phyloP scores from a whole-genome alignment of 78 protist species.

The Protostelium mycophagum region DNA sequence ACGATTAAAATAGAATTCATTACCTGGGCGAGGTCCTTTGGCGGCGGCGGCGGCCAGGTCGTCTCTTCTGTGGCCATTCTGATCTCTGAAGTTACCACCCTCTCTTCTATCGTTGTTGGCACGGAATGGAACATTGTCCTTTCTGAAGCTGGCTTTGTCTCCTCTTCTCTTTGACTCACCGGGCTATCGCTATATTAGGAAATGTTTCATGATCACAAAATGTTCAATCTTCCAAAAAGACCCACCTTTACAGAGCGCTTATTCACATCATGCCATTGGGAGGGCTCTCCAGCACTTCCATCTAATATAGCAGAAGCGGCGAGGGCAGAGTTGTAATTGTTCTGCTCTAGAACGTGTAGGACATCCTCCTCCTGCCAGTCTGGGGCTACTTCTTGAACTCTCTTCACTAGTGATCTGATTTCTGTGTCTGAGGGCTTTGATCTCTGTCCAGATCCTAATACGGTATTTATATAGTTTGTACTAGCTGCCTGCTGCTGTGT shows the following conservation, averaged over 20 bases:
- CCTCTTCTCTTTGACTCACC: background rate
- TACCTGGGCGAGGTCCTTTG: background rate
- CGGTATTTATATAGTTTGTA: background rate
- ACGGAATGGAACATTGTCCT: too few relatives aligned
- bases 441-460: background rate
- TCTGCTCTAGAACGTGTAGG: background rate
- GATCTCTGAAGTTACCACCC: background rate
- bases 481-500: background rate
- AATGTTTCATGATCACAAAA: background rate
- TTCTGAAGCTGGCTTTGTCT: background rate
- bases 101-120: background rate
- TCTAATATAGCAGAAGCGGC: background rate
- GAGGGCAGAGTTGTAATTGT: background rate
- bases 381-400: background rate
- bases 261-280: background rate
- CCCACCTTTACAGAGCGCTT: background rate
- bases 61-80: background rate
- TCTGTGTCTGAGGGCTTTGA: background rate
- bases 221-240: background rate
- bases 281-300: background rate
- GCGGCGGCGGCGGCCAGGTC: background rate
- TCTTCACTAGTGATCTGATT: background rate
- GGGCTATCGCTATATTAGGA: background rate
- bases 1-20: background rate
- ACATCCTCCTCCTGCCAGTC: background rate